These are phyloP conservation scores for Aspergillus ustus DNA, from an alignment of 2,329 filamentous ascomycete genomes.

Conservation along the genomic window DNA sequence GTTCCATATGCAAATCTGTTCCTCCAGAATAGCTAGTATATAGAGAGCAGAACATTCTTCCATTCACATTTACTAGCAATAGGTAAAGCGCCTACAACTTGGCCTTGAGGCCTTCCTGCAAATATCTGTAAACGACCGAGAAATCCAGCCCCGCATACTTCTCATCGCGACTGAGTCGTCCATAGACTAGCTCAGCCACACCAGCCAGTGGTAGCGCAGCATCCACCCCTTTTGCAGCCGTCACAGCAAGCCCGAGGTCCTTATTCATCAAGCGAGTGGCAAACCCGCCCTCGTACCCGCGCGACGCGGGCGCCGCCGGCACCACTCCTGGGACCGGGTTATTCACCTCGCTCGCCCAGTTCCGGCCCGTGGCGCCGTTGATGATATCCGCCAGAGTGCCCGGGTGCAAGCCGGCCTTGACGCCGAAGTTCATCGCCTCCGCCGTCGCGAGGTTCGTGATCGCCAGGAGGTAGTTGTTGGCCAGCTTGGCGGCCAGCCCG, in stretches of 20 bases:
- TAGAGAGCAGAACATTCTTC: no score
- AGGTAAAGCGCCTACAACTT: no score
- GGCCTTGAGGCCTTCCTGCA: no score
- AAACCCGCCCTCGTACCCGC: background rate
- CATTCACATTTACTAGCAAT: no score
- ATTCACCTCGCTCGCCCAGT: background rate
- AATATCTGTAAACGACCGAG: background rate
- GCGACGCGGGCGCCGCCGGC: background rate
- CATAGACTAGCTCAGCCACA: background rate
- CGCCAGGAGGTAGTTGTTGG: background rate
- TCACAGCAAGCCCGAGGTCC: background rate
- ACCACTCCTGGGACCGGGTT: background rate
- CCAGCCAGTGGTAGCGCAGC: background rate
- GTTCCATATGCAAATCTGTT: no score
- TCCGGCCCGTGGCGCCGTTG: background rate
- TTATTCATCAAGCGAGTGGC: background rate
- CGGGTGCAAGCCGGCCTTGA: background rate
- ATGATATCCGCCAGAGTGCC: background rate
- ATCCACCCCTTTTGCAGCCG: background rate
- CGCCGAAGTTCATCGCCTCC: conserved; percentile 1
- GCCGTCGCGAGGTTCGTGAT: background rate
- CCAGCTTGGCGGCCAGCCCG: background rate
- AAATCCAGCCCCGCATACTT: background rate
- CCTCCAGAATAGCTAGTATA: no score
- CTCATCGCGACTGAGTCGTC: background rate